Evolutionary conservation across 2,329 filamentous ascomycete genomes (phyloP).

Genomic region (Cladophialophora bantiana): DNA sequence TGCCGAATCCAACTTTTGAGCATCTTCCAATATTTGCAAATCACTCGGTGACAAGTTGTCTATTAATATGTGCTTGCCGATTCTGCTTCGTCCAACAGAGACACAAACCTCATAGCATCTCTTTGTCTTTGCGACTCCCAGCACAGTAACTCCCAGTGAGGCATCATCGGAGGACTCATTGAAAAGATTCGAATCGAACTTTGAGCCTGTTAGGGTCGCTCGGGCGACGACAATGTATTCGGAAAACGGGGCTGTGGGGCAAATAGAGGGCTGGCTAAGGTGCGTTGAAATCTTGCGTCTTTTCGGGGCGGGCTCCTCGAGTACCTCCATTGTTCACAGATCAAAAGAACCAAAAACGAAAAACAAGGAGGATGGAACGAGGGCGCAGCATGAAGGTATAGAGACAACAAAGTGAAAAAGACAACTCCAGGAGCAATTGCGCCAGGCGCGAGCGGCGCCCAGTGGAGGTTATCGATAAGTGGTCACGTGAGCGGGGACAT

Average conservation of each 20-base stretch:
- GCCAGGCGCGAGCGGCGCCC: neutral
- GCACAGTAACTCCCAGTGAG: conserved; percentile 19
- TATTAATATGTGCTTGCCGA: conserved; percentile 12
- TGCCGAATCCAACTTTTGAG: conserved; percentile 23
- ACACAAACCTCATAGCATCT: conserved; percentile 13
- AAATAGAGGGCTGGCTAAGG: neutral
- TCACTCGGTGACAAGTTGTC: neutral
- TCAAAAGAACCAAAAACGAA: neutral
- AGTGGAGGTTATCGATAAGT: neutral
- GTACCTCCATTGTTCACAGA: conserved; percentile 17
- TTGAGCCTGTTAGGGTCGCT: conserved; percentile 2
- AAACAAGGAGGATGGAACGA: neutral
- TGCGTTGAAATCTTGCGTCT: conserved; percentile 20
- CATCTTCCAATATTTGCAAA: conserved; percentile 20
- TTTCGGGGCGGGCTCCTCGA: conserved; percentile 19
- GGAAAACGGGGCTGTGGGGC: conserved; percentile 25
- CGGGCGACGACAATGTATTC: conserved; percentile 27
- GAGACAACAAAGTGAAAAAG: conserved; percentile 7
- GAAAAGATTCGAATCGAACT: conserved; percentile 3
- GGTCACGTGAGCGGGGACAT: conserved; percentile 18
- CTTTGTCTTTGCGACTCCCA: neutral
- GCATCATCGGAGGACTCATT: neutral
- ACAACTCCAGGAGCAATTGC: neutral
- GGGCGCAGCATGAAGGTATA: conserved; percentile 5
- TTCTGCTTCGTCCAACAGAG: conserved; percentile 18